phyloP scores from a whole-genome alignment of 73 alveolate species.

The Uronychia setigera region DNA sequence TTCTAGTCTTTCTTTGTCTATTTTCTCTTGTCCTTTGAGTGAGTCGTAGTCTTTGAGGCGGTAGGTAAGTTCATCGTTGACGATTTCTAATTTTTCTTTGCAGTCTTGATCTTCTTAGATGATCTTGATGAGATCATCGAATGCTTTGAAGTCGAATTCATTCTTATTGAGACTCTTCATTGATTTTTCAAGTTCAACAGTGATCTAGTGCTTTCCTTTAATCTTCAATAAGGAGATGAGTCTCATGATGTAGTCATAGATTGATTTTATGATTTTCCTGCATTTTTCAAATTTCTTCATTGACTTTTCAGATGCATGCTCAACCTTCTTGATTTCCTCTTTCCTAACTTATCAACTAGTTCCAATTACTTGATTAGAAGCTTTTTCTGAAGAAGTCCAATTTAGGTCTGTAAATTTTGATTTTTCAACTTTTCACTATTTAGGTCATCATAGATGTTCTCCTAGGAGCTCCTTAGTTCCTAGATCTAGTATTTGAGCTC shows the following conservation, averaged over 20 bases:
- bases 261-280: neutral
- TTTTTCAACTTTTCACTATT: neutral
- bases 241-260: neutral
- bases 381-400: neutral
- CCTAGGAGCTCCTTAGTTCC: neutral
- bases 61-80: neutral
- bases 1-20: neutral
- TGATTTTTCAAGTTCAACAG: neutral
- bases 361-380: neutral
- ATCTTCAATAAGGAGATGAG: neutral
- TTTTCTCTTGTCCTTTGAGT: neutral
- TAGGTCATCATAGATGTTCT: neutral
- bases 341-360: neutral
- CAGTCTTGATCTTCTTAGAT: neutral
- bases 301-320: neutral
- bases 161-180: neutral
- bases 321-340: neutral
- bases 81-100: neutral
- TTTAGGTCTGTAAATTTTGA: neutral
- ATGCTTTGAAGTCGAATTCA: neutral
- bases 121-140: neutral
- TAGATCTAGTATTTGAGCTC: neutral
- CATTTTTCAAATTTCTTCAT: neutral
- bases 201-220: neutral
- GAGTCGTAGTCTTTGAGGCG: neutral